phyloP scores from a whole-genome alignment of 306 rosid species.

The Quercus mongolica region DNA sequence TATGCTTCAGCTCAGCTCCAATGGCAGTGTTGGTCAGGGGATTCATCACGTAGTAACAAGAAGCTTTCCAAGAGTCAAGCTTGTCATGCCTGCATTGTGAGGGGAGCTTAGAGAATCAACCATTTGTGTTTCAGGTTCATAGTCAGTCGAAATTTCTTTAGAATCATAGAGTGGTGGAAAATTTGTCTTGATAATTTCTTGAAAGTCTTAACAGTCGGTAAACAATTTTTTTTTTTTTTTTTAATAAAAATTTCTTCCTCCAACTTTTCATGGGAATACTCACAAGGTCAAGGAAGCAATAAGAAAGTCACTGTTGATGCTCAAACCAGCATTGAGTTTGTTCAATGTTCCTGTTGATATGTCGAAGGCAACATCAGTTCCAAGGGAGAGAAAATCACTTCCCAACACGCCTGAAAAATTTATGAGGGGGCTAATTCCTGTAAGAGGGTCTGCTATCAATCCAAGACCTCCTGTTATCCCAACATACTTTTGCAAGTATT shows the following conservation, averaged over 20 bases:
- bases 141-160: not conserved
- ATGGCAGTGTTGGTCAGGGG: slow-evolving; percentile 52
- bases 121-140: slow-evolving; percentile 10
- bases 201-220: not conserved
- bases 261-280: slow-evolving; percentile 31
- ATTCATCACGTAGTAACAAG: slow-evolving; percentile 44
- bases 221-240: no score
- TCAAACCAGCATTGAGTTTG: slow-evolving; percentile 48
- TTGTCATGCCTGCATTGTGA: slow-evolving; percentile 53
- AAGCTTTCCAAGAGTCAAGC: slow-evolving; percentile 53
- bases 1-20: slow-evolving; percentile 61
- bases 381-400: slow-evolving; percentile 43
- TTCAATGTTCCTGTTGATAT: slow-evolving; percentile 37
- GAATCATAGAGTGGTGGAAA: not conserved
- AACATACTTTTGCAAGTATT: slow-evolving; percentile 34
- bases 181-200: not conserved
- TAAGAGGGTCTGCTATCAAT: slow-evolving; percentile 28
- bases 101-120: slow-evolving; percentile 4
- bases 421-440: slow-evolving; percentile 38
- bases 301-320: slow-evolving; percentile 43
- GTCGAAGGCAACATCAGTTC: slow-evolving; percentile 47
- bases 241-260: not conserved
- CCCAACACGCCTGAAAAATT: slow-evolving; percentile 49
- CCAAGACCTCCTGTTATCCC: slow-evolving; percentile 64
- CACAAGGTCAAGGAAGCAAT: slow-evolving; percentile 56